Evolutionary conservation across 306 rosid species (phyloP), one percentile per base, ranked within the genome.

Genomic region (Biancaea sappan): DNA sequence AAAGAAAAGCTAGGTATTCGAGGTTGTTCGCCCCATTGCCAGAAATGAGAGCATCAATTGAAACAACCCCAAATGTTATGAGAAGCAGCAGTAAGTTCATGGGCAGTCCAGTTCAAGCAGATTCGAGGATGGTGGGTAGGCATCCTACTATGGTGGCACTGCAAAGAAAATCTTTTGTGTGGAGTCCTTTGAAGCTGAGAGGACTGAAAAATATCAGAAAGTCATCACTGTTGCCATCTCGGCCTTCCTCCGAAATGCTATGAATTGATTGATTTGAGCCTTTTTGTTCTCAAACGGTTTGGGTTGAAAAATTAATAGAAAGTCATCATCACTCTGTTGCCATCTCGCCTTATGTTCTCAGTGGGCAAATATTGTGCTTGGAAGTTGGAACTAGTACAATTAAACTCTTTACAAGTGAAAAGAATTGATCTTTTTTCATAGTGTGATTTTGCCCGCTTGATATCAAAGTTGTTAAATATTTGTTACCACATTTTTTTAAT

Each of bases 181-280:
- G 99, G 99, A 94, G 99, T 77, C 95, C 99, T 14, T 86, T 94
- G 19, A 87, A 80, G 87, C 72, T 83, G 77, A 90, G 90, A 78
- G 80, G 78, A 62, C 25, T 94, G 79, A 86, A 69, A 75, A 74
- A 25, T 69, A 76, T 31, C 73, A 82, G 93, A 72, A 91, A 89
- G 81, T 86, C 97, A n/a, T 86, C 84, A 13, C 46, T 92, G 46
- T 79, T 92, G 75, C 90, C 96, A 18, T 71, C 80, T 69, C 77
- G 90, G 75, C 77, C 83, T 70, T 69, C 83, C 7, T 66, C 79
- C n/a, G 90, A 90, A 51, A 66, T 83, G 69, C 81, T 74, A 22
- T 88, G 79, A n/a, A n/a, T n/a, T n/a, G n/a, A n/a, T n/a, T n/a
- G n/a, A n/a, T n/a, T n/a, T n/a, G n/a, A 88, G 41, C 37, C 71